A percentile compares a stretch with the other conserved stretches of the same genome.
phyloP scores from a whole-genome alignment of 75 land plant species.

The Chamaecyparis obtusa region DNA sequence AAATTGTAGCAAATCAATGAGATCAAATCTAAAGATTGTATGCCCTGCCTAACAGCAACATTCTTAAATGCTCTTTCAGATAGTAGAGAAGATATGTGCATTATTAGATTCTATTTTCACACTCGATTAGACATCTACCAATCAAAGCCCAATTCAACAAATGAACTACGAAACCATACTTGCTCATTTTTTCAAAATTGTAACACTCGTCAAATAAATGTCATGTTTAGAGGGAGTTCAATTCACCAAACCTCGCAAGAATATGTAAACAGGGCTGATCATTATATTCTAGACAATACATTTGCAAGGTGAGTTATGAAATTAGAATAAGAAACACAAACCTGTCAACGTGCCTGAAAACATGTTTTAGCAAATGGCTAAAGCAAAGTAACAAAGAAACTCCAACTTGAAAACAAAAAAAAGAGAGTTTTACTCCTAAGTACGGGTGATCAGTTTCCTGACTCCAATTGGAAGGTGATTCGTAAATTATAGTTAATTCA shows the following conservation, averaged over 20 bases:
- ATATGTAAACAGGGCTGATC: not conserved
- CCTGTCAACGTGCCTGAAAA: too few species aligned
- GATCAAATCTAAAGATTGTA: not conserved
- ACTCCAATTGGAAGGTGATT: too few species aligned
- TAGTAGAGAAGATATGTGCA: not conserved
- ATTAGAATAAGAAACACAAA: too few species aligned
- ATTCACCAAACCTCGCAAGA: not conserved
- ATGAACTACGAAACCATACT: not conserved
- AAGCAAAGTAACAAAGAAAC: too few species aligned
- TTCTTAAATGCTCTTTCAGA: not conserved
- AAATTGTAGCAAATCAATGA: slow-evolving; percentile 8
- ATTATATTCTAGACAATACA: too few species aligned
- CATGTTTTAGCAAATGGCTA: not conserved
- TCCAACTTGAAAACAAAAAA: too few species aligned
- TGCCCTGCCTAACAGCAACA: not conserved
- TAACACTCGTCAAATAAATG: not conserved
- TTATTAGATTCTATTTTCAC: not conserved
- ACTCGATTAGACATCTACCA: not conserved
- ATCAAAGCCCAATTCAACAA: not conserved
- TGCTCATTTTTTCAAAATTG: not conserved
- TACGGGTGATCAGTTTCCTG: too few species aligned
- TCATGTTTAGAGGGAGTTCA: not conserved
- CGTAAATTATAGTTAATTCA: too few species aligned
- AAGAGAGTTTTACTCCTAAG: too few species aligned
- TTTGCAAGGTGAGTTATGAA: too few species aligned